Evolutionary conservation across 2,329 filamentous ascomycete genomes (phyloP).

Genomic region (Emericellopsis cladophorae): DNA sequence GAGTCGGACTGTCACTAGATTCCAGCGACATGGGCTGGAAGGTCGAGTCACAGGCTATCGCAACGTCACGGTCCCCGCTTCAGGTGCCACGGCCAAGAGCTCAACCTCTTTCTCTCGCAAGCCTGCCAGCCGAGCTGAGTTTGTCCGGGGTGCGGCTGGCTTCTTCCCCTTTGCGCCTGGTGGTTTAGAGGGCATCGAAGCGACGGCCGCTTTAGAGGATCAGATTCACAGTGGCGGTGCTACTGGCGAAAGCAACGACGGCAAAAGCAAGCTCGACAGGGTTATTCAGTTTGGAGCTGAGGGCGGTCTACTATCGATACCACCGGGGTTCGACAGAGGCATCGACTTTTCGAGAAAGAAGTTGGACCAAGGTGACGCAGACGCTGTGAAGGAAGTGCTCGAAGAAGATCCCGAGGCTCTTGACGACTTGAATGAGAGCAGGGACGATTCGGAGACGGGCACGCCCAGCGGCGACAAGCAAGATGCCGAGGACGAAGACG

Average conservation of each 20-base stretch:
- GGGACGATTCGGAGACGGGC: slow-evolving; percentile 1
- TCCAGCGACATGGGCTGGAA: slow-evolving; percentile 81
- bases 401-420: slow-evolving; percentile 35
- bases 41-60: slow-evolving; percentile 87
- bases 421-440: slow-evolving; percentile 12
- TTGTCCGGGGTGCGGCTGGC: slow-evolving; percentile 82
- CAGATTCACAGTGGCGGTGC: slow-evolving; percentile 46
- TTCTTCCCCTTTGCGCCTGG: slow-evolving; percentile 93
- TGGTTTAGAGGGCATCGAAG: slow-evolving; percentile 76
- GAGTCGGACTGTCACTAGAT: slow-evolving; percentile 87
- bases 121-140: slow-evolving; percentile 75
- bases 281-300: slow-evolving; percentile 74
- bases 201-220: slow-evolving; percentile 72
- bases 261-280: slow-evolving; percentile 52
- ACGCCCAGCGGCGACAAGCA: slow-evolving; percentile 11
- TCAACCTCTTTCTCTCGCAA: slow-evolving; percentile 82
- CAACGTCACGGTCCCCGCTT: slow-evolving; percentile 84
- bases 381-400: slow-evolving; percentile 56
- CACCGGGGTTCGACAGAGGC: slow-evolving; percentile 72
- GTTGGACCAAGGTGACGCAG: slow-evolving; percentile 46
- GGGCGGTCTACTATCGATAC: slow-evolving; percentile 65
- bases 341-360: slow-evolving; percentile 54
- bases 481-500: slow-evolving; percentile 32
- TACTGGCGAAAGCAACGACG: slow-evolving; percentile 20
- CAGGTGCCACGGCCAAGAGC: slow-evolving; percentile 85